These are phyloP conservation scores for Scutellospora calospora DNA, from an alignment of 371 early-diverging fungal species.

Conservation along the genomic window DNA sequence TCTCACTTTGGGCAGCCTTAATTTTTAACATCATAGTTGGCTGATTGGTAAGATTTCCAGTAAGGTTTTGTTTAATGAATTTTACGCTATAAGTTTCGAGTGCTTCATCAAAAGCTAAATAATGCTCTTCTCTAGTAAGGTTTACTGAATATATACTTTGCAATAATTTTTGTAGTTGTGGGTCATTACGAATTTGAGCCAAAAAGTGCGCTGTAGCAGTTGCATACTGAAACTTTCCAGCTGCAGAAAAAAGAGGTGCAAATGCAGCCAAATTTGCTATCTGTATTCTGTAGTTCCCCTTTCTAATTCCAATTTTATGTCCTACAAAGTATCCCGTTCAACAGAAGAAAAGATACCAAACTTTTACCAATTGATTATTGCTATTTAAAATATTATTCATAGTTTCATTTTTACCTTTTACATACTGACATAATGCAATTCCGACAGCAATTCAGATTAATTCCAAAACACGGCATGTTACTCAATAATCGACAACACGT, in stretches of 20 bases:
- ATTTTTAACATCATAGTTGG: background rate
- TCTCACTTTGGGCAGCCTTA: background rate
- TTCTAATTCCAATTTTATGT: conserved; percentile 30
- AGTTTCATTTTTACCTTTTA: background rate
- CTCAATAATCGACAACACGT: conserved; percentile 3
- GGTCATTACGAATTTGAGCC: conserved; percentile 10
- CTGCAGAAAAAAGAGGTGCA: conserved; percentile 17
- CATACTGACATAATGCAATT: conserved; percentile 5
- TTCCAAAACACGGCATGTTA: conserved; percentile 23
- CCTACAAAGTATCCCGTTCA: background rate
- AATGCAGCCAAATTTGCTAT: conserved; percentile 24
- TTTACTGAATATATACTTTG: background rate
- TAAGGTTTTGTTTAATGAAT: conserved; percentile 29
- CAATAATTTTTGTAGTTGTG: conserved; percentile 1
- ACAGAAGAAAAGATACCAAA: conserved; percentile 31
- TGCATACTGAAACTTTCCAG: conserved; percentile 28
- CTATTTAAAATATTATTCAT: conserved; percentile 7
- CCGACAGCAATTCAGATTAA: conserved; percentile 25
- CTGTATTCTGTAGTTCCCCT: conserved; percentile 32
- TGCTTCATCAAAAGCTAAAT: conserved; percentile 33
- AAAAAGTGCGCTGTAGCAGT: conserved; percentile 1
- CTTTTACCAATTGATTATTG: conserved; percentile 4
- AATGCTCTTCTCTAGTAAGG: background rate
- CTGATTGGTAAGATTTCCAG: conserved; percentile 15
- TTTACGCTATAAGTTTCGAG: conserved; percentile 26